These are phyloP conservation scores for Cyberlindnera maritima DNA, from an alignment of 805 yeast species.

Conservation along the genomic window DNA sequence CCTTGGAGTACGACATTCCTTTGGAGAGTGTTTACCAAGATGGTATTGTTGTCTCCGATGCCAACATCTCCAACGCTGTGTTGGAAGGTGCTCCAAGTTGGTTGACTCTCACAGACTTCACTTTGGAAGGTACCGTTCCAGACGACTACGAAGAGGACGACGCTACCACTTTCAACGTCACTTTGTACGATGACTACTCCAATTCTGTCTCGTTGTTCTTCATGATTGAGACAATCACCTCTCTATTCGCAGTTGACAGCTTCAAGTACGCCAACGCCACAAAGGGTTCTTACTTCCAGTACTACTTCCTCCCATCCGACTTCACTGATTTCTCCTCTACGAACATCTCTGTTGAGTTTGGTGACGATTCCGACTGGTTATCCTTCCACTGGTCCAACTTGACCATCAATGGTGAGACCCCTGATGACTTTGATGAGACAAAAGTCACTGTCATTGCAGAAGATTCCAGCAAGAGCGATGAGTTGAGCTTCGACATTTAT, in stretches of 20 bases:
- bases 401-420: constrained; percentile 69
- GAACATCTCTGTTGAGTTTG: constrained; percentile 42
- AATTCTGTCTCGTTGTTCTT: constrained; percentile 60
- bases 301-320: constrained; percentile 49
- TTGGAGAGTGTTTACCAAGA: constrained; percentile 63
- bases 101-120: constrained; percentile 44
- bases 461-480: constrained; percentile 34
- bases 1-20: constrained; percentile 58
- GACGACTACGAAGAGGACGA: constrained; percentile 33
- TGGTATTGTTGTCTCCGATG: constrained; percentile 41
- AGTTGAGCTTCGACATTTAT: constrained; percentile 46
- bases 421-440: constrained; percentile 42
- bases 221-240: constrained; percentile 48
- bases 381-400: constrained; percentile 53
- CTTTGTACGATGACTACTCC: constrained; percentile 56
- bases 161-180: constrained; percentile 44
- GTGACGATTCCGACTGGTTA: constrained; percentile 58
- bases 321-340: constrained; percentile 56
- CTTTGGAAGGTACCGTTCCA: constrained; percentile 59
- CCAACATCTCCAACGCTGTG: constrained; percentile 53
- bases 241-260: constrained; percentile 52
- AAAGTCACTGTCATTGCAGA: constrained; percentile 41
- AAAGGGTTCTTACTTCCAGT: constrained; percentile 55
- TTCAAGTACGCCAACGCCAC: constrained; percentile 68
- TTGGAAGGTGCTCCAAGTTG: constrained; percentile 58